Base-by-base conservation (phyloP, 1,284 basidiomycete species). In the Cerioporus squamosus region DNA sequence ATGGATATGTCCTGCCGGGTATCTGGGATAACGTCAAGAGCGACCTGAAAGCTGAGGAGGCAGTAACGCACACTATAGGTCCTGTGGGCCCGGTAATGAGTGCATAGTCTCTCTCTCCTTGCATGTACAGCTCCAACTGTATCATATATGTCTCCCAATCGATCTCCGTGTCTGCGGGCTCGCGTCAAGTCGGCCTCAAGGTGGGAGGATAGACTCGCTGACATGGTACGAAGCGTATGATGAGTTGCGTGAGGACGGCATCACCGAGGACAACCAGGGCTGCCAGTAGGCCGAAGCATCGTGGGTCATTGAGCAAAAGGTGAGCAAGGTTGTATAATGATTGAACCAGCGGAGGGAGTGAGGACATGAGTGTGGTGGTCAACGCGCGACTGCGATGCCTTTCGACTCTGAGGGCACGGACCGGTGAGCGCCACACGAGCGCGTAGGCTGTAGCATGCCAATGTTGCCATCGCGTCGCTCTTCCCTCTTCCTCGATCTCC, bases 111-210 rank as follows among this genome's bases (percentile, higher is more conserved):
- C 90, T 80, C 74, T 97, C 90, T 39, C 97, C 97, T 45, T 86
- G 82, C 45, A 91, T 69, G 74, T 93, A 96, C 48, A 92, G 73
- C 53, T 89, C 81, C 2, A 93, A 84, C 62, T 99, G 97, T 59
- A 90, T 81, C 84, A 96, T 90, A 70, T 97, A 97, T 0, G 95
- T 97, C 70, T 87, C 83, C 85, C 92, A 99, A 77, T 99, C 97
- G 69, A 99, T 99, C 76, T 99, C 97, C n/a, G 97, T 99, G 77
- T 96, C 95, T 97, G 75, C 52, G 55, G 46, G 45, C 57, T 46
- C 54, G 50, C 46, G 51, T 50, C 57, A 53, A 64, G 53, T 58
- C 23, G 39, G 44, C 45, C 17, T 51, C 53, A 53, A 23, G n/a
- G n/a, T 15, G 49, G 59, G 48, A 53, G 47, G 51, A 53, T 52